A percentile compares a stretch with the other conserved stretches of the same genome.
Conservation (phyloP, 2,329 filamentous ascomycete genomes). For the Paecilomyces niveus region DNA sequence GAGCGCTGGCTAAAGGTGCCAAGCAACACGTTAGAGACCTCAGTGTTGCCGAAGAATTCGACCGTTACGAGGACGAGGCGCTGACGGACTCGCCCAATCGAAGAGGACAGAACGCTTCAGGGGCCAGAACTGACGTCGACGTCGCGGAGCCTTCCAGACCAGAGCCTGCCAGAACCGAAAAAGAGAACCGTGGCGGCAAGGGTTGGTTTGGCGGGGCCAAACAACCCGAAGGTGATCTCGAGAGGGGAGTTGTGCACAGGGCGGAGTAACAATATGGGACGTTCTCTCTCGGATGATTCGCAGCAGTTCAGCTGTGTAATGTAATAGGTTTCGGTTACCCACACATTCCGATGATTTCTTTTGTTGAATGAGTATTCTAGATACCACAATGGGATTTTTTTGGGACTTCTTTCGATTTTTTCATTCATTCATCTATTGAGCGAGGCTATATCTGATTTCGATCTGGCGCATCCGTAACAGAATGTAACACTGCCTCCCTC, state of each 20-base stretch:
- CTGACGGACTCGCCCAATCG: conserved; percentile 16
- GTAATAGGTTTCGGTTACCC: not conserved
- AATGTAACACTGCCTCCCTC: conserved; percentile 38
- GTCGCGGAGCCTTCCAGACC: conserved; percentile 10
- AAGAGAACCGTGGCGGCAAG: conserved; percentile 16
- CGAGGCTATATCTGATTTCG: conserved; percentile 19
- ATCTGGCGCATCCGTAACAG: conserved; percentile 41
- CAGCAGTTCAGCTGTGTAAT: not conserved
- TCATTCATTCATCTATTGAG: conserved; percentile 11
- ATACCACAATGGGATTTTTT: not conserved
- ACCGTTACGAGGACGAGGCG: conserved; percentile 21
- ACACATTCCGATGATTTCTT: not conserved
- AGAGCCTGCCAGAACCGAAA: conserved; percentile 16
- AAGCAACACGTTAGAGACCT: conserved; percentile 22
- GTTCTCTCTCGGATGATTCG: not conserved
- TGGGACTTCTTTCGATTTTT: not conserved
- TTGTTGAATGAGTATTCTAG: not conserved
- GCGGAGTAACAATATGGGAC: not conserved
- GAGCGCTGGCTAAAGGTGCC: conserved; percentile 16
- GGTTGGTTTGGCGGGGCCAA: conserved; percentile 23
- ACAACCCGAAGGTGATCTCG: conserved; percentile 19
- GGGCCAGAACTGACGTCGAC: not conserved
- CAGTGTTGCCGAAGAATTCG: conserved; percentile 33
- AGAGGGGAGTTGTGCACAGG: conserved; percentile 4
- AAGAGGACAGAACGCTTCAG: conserved; percentile 2